Percentiles rank a stretch among this genome's conserved stretches.
These are phyloP conservation scores for Linum usitatissimum DNA, from an alignment of 345 rosid species.

Conservation along the genomic window DNA sequence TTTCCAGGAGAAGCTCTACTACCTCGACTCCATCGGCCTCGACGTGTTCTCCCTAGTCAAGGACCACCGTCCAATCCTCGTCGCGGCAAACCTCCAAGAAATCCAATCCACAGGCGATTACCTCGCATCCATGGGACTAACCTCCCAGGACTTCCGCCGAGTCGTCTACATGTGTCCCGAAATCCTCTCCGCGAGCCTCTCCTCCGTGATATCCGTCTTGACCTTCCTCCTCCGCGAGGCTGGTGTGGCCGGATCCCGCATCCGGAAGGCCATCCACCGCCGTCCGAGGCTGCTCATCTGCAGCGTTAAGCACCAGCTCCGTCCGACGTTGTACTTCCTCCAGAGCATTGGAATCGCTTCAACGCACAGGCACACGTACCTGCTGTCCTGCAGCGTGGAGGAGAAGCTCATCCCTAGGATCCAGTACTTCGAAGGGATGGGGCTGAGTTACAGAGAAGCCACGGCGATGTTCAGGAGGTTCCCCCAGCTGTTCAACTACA, in stretches of 20 bases:
- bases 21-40: slow-evolving; percentile 71
- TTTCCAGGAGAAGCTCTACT: slow-evolving; percentile 59
- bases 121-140: slow-evolving; percentile 46
- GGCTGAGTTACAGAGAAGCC: slow-evolving; percentile 47
- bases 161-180: slow-evolving; percentile 70
- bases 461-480: slow-evolving; percentile 60
- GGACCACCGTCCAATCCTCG: slow-evolving; percentile 42
- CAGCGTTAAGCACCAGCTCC: slow-evolving; percentile 44
- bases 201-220: slow-evolving; percentile 45
- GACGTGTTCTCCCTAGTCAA: slow-evolving; percentile 48
- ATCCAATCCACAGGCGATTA: slow-evolving; percentile 53
- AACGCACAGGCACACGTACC: slow-evolving; percentile 50
- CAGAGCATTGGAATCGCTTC: slow-evolving; percentile 61
- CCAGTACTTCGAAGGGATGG: slow-evolving; percentile 51
- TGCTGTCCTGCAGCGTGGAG: slow-evolving; percentile 82
- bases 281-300: slow-evolving; percentile 78
- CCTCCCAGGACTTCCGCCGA: slow-evolving; percentile 47
- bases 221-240: slow-evolving; percentile 92
- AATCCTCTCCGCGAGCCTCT: slow-evolving; percentile 32
- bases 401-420: slow-evolving; percentile 58
- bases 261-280: slow-evolving; percentile 50
- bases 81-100: slow-evolving; percentile 35
- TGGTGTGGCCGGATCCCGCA: slow-evolving; percentile 36
- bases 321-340: slow-evolving; percentile 75
- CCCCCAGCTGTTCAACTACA: slow-evolving; percentile 72